phyloP scores from a whole-genome alignment of 2,329 filamentous ascomycete genomes.

The Aspergillus spinulosporus region DNA sequence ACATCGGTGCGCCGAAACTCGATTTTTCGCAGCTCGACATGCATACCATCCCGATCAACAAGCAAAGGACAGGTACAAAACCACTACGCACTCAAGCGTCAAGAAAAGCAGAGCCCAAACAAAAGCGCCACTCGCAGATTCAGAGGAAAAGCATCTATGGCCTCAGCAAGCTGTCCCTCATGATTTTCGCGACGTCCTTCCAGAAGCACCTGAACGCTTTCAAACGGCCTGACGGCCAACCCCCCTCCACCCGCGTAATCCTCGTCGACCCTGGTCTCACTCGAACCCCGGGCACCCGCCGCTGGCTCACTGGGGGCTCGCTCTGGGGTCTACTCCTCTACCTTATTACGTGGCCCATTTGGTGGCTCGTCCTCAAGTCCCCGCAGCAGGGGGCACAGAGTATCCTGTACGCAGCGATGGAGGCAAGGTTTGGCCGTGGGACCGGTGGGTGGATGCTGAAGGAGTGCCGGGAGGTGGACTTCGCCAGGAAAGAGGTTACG shows the following conservation, averaged over 20 bases:
- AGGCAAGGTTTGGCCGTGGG: constrained; percentile 65
- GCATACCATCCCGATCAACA: neutral
- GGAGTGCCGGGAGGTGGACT: constrained; percentile 78
- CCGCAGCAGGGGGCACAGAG: constrained; percentile 81
- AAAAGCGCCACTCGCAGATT: constrained; percentile 30
- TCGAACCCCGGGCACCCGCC: constrained; percentile 81
- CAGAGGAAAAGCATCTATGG: constrained; percentile 51
- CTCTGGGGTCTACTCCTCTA: constrained; percentile 78
- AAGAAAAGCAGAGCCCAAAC: constrained; percentile 5
- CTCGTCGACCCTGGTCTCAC: constrained; percentile 83
- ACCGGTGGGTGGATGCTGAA: constrained; percentile 75
- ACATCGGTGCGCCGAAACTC: constrained; percentile 70
- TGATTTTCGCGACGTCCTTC: constrained; percentile 84
- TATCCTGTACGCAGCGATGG: constrained; percentile 83
- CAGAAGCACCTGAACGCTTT: constrained; percentile 89
- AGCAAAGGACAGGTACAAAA: neutral
- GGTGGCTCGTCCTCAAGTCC: constrained; percentile 87
- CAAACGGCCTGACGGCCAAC: constrained; percentile 76
- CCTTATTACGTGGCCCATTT: constrained; percentile 72
- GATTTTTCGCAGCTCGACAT: constrained; percentile 42
- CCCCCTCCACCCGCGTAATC: constrained; percentile 78
- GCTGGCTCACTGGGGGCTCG: constrained; percentile 83
- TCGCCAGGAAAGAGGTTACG: constrained; percentile 69
- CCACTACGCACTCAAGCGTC: neutral
- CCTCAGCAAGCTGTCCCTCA: constrained; percentile 73